Base-by-base conservation (phyloP, 352 stramenopile genomes). In the Elongisporangium undulatum region DNA sequence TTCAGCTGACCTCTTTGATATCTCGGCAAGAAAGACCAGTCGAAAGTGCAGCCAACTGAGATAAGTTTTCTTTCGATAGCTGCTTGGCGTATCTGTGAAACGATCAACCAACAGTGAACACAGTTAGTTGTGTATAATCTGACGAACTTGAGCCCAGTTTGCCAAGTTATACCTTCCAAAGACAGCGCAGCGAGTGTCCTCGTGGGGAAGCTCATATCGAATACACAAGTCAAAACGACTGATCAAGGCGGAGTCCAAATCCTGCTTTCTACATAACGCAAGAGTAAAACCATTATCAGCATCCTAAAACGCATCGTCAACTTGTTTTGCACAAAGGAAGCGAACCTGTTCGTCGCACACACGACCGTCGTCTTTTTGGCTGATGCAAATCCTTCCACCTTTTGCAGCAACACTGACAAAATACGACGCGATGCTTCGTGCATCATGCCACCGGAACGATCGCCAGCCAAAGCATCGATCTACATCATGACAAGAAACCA, bases 151-250 rank as follows among this genome's bases (percentile, higher is more conserved):
- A 53, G 39, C 9, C n/a, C n/a, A 13, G 53, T 21, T 20, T 17
- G n/a, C 3, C 19, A 19, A 51, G 22, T 55, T 51, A n/a, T 82
- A 98, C 71, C 89, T 74, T 53, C 72, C 72, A 77, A 97, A 98
- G 5, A 98, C 90, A 39, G 84, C 87, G 29, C 76, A 67, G 15
- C 94, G 84, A 4, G 92, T 96, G 10, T 66, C 68, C 48, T 90
- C 72, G 48, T 96, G 83, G 2, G 94, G 94, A 2, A 98, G 71
- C 39, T 95, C 86, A 61, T 97, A 98, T 56, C 84, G 79, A 61
- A 98, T 96, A 50, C 80, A 95, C 20, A 98, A 74, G 66, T 97
- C 89, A 58, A 98, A 98, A 41, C 94, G 90, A 63, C 89, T 97
- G 52, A 98, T 86, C 54, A 98, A 67, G 1, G 94, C 93, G 2